Percentiles rank a stretch among this genome's conserved stretches.
These are phyloP conservation scores for Saccharomyces paradoxus DNA, from an alignment of 805 yeast genomes.

Conservation along the genomic window DNA sequence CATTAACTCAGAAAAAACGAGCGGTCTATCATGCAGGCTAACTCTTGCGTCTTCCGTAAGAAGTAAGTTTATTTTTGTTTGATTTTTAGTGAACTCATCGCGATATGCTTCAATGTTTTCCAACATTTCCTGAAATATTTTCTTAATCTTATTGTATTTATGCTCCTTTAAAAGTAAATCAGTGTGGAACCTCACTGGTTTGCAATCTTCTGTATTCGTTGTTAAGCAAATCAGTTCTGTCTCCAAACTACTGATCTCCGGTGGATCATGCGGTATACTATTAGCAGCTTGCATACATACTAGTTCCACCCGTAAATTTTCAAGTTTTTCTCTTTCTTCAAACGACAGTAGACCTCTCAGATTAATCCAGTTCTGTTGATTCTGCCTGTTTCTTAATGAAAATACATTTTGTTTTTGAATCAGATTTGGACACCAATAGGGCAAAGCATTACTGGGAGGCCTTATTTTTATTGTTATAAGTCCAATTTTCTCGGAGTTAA, in stretches of 20 bases:
- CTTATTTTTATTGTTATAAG: conserved; percentile 16
- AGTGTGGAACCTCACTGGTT: conserved; percentile 26
- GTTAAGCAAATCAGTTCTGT: conserved; percentile 23
- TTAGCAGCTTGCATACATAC: conserved; percentile 17
- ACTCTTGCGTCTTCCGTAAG: not conserved
- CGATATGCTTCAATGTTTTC: not conserved
- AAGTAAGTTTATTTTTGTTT: not conserved
- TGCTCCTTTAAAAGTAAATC: conserved; percentile 9
- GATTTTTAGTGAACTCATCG: not conserved
- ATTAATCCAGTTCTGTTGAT: conserved; percentile 21
- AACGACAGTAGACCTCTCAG: conserved; percentile 15
- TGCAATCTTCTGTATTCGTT: conserved; percentile 19
- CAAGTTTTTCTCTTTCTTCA: conserved; percentile 19
- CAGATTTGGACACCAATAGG: conserved; percentile 27
- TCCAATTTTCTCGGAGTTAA: conserved; percentile 12
- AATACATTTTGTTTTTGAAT: conserved; percentile 24
- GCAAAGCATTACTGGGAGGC: conserved; percentile 27
- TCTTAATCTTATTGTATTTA: conserved; percentile 10
- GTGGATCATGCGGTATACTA: conserved; percentile 11
- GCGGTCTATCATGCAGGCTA: not conserved
- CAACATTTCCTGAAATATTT: conserved; percentile 9
- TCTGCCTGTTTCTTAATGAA: conserved; percentile 18
- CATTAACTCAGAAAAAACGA: conserved; percentile 8
- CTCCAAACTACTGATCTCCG: conserved; percentile 14
- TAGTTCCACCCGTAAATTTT: conserved; percentile 16